Evolutionary conservation across 306 rosid species (phyloP), one percentile per base, ranked within the genome.

Genomic region (Myrica gale): DNA sequence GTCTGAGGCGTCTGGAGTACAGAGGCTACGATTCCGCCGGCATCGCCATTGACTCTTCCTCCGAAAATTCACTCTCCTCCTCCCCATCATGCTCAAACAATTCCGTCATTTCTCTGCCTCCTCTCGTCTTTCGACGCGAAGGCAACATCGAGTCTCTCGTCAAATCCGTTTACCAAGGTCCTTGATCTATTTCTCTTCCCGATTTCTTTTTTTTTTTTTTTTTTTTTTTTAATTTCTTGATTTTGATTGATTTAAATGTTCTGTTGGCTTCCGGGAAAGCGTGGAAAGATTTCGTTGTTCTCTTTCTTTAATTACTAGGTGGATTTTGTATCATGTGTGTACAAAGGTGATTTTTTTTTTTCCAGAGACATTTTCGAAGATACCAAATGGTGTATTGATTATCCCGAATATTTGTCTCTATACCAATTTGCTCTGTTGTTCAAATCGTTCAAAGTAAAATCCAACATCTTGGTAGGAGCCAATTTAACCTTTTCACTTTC

Each of bases 21-120:
- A 83, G 99, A 5, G 99, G 99, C 55, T 95, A 95, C 70, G 99
- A 95, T 88, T 95, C 99, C 8, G 97, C 99, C 4, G 99, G 99
- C 44, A 87, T 95, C 74, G 90, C 93, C 70, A 82, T 95, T 66
- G 99, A 95, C 77, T 84, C 90, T 42, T 80, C 83, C 73, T 51
- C 43, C 65, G 52, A 75, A 75, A 11, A 6, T 46, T 17, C 58
- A n/a, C 58, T 78, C 50, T 75, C 32, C 58, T 60, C 86, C 52
- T 60, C 65, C n/a, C 61, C 79, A 42, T 80, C 78, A 17, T 78
- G 85, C 76, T 74, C 81, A 56, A 7, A 37, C 43, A 74, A 23
- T 21, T 56, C 74, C 57, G n/a, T 3, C 42, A n/a, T 68, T 67
- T 39, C 78, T 5, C 80, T 85, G 47, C 79, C 82, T 20, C 88